A percentile compares a stretch with the other conserved stretches of the same genome.
Conservation (phyloP, 1,284 basidiomycete species). For the Cryptococcus neoformans region DNA sequence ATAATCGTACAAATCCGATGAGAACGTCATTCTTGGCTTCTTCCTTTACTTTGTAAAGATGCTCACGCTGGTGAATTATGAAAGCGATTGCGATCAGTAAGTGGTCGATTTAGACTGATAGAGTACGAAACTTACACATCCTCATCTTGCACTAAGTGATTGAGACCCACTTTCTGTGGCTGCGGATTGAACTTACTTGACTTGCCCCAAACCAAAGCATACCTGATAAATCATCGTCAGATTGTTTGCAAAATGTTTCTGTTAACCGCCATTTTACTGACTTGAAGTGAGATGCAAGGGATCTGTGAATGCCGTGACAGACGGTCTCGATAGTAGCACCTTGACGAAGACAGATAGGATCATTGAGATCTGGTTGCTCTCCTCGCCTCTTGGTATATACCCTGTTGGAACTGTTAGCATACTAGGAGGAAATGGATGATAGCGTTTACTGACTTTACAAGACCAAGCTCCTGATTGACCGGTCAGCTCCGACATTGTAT, state of each 20-base stretch:
- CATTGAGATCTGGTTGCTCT: slow-evolving; percentile 82
- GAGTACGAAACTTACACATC: slow-evolving; percentile 69
- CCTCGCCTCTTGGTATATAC: slow-evolving; percentile 97
- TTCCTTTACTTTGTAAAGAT: slow-evolving; percentile 47
- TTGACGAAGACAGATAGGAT: slow-evolving; percentile 89
- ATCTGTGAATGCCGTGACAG: slow-evolving; percentile 87
- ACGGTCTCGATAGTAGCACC: slow-evolving; percentile 94
- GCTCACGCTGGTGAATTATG: slow-evolving; percentile 33
- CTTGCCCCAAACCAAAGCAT: slow-evolving; percentile 90
- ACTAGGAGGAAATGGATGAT: not conserved
- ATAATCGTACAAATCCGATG: not conserved
- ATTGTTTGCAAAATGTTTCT: not conserved
- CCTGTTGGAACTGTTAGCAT: slow-evolving; percentile 16
- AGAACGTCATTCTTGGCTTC: not conserved
- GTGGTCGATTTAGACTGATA: not conserved
- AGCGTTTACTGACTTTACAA: slow-evolving; percentile 61
- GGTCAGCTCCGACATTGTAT: not conserved
- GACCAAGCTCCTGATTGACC: slow-evolving; percentile 57
- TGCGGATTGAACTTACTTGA: slow-evolving; percentile 88
- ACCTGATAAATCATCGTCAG: slow-evolving; percentile 48
- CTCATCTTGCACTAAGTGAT: slow-evolving; percentile 85
- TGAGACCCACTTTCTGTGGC: slow-evolving; percentile 85
- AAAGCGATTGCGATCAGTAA: not conserved
- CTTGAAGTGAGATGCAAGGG: slow-evolving; percentile 81
- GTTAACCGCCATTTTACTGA: slow-evolving; percentile 16